A percentile compares a stretch with the other conserved stretches of the same genome.
Conservation (phyloP, 768 basidiomycete species). For the Daedaleopsis sinensis region DNA sequence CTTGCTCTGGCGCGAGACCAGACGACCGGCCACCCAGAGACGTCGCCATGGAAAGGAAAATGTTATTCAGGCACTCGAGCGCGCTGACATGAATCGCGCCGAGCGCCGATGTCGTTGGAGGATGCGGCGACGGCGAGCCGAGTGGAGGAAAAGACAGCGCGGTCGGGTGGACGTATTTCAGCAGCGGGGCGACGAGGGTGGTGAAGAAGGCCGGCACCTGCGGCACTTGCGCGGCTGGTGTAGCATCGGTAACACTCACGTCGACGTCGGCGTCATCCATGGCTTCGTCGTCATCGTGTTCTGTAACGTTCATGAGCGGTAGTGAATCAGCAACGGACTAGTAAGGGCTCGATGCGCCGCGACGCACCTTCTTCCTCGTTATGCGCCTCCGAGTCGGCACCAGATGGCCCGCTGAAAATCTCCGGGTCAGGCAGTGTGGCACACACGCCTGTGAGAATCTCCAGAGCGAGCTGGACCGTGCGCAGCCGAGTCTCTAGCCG, state of each 20-base stretch:
- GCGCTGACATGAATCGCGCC: conserved; percentile 83
- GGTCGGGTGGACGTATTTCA: conserved; percentile 74
- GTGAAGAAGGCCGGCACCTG: conserved; percentile 47
- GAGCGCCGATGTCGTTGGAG: conserved; percentile 86
- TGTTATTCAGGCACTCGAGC: conserved; percentile 88
- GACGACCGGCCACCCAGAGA: conserved; percentile 39
- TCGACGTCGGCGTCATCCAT: conserved; percentile 36
- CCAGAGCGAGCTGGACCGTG: conserved; percentile 81
- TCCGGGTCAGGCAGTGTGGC: conserved; percentile 85
- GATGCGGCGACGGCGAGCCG: conserved; percentile 70
- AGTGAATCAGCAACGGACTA: conserved; percentile 31
- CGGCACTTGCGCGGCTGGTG: conserved; percentile 13
- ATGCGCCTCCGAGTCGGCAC: conserved; percentile 35
- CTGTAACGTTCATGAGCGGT: neutral
- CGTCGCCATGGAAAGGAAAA: conserved; percentile 69
- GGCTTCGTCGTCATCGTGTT: conserved; percentile 41
- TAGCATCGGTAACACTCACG: conserved; percentile 28
- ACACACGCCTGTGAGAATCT: conserved; percentile 86
- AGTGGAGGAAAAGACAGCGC: conserved; percentile 81
- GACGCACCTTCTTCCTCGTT: conserved; percentile 43
- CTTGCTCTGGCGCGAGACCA: conserved; percentile 36
- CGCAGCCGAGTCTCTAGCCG: conserved; percentile 69
- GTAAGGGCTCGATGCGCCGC: conserved; percentile 32
- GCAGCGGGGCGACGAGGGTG: conserved; percentile 66
- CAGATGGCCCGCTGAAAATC: conserved; percentile 31